Conservation (phyloP, 2,329 filamentous ascomycete species). For the Basipetospora chlamydospora region DNA sequence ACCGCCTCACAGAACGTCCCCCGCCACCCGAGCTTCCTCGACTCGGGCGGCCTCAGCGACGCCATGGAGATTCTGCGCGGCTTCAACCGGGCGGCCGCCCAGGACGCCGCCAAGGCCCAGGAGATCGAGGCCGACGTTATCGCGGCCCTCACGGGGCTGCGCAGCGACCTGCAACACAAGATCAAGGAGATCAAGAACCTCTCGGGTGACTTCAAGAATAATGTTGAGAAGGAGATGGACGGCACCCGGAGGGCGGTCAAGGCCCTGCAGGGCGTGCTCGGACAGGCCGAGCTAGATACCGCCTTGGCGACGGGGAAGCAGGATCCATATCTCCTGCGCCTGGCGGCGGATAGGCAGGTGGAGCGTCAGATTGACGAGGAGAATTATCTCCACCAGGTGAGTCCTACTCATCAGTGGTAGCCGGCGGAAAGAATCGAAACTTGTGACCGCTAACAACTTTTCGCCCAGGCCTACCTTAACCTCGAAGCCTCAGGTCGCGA, state of each 20-base stretch:
- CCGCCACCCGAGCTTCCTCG: conserved; percentile 61
- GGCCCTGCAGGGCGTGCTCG: conserved; percentile 66
- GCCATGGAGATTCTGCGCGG: conserved; percentile 65
- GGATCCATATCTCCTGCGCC: conserved; percentile 76
- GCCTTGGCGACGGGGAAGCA: conserved; percentile 60
- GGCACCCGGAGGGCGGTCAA: conserved; percentile 65
- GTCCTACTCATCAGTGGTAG: too few relatives aligned
- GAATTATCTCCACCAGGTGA: conserved; percentile 84
- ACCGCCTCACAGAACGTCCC: conserved; percentile 71
- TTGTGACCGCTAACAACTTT: conserved; percentile 6
- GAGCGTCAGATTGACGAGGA: conserved; percentile 92
- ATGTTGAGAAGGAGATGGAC: conserved; percentile 90
- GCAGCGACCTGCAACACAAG: conserved; percentile 84
- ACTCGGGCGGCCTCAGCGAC: conserved; percentile 74
- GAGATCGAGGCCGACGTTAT: conserved; percentile 91
- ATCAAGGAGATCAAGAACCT: conserved; percentile 96
- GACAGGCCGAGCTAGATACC: conserved; percentile 65
- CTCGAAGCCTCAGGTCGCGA: conserved; percentile 88
- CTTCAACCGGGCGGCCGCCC: conserved; percentile 68
- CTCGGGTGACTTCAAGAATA: conserved; percentile 91
- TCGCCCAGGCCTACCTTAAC: conserved; percentile 84
- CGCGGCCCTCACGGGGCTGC: conserved; percentile 66
- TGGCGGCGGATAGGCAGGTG: conserved; percentile 78
- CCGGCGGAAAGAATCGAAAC: background rate
- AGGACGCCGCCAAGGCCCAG: conserved; percentile 73